phyloP scores from a whole-genome alignment of 192 early-diverging fungal species.

The Backusella tuberculispora region DNA sequence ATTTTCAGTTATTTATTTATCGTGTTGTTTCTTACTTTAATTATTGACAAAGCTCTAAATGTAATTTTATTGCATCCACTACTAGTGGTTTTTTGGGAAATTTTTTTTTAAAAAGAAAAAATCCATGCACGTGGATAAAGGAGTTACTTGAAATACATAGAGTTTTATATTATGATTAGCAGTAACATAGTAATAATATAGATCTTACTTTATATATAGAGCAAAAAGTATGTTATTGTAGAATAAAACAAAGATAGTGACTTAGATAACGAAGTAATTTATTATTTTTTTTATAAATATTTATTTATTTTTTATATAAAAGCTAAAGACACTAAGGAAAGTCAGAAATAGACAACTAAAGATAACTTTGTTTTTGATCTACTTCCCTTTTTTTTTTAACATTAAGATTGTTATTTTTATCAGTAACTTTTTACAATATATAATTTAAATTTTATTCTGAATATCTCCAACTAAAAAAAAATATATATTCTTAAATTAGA shows the following conservation, averaged over 20 bases:
- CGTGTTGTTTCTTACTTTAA: not conserved
- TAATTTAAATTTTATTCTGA: too few species aligned
- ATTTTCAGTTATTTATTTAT: not conserved
- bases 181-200: not conserved
- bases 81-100: not conserved
- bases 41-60: not conserved
- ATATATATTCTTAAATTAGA: not conserved
- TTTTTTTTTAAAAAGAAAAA: not conserved
- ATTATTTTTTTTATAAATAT: too few species aligned
- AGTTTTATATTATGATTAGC: not conserved
- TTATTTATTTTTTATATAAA: too few species aligned
- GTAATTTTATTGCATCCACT: not conserved
- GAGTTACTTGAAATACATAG: not conserved
- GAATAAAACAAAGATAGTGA: not conserved
- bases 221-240: not conserved
- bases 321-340: too few species aligned
- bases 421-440: too few species aligned
- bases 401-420: too few species aligned
- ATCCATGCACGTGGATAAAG: not conserved
- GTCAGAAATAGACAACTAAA: too few species aligned
- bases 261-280: too few species aligned
- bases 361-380: too few species aligned
- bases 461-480: too few species aligned
- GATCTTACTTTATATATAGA: not conserved
- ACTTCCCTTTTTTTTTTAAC: too few species aligned